Conservation (phyloP, 2,329 filamentous ascomycete genomes). For the Ophiostoma quercus region DNA sequence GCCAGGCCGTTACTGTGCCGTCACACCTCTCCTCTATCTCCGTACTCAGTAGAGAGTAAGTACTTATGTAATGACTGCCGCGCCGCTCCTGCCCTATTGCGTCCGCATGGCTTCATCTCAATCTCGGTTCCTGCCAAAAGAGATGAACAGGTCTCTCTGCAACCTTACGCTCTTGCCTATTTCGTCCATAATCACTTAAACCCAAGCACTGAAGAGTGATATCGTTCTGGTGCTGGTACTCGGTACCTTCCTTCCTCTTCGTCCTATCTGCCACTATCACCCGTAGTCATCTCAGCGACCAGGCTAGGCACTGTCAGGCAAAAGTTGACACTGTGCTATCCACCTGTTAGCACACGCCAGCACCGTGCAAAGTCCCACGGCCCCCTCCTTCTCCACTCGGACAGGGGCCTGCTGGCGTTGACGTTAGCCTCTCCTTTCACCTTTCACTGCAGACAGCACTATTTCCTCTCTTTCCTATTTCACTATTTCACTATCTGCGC, state of each 20-base stretch:
- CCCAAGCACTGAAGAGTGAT: not conserved
- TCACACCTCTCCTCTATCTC: not conserved
- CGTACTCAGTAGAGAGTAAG: not conserved
- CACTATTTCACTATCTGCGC: not conserved
- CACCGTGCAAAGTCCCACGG: conserved; percentile 18
- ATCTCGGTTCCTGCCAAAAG: not conserved
- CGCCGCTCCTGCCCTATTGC: not conserved
- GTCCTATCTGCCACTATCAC: conserved; percentile 6
- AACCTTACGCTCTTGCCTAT: not conserved
- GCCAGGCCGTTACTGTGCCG: conserved; percentile 2
- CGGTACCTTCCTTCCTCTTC: not conserved
- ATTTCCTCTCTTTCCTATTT: conserved; percentile 9
- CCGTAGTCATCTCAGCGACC: not conserved
- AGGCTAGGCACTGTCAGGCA: not conserved
- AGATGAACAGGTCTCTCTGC: not conserved
- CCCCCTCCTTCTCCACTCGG: conserved; percentile 17
- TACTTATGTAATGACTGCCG: not conserved
- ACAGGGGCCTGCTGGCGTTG: conserved; percentile 11
- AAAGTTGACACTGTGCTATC: not conserved
- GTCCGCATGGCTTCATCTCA: not conserved
- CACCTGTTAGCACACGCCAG: not conserved
- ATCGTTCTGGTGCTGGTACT: not conserved
- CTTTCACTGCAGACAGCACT: not conserved
- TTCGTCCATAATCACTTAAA: not conserved
- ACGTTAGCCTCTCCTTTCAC: conserved; percentile 6